These are phyloP conservation scores for Sambucus nigra DNA, from an alignment of 129 eudicot genomes.

Conservation along the genomic window DNA sequence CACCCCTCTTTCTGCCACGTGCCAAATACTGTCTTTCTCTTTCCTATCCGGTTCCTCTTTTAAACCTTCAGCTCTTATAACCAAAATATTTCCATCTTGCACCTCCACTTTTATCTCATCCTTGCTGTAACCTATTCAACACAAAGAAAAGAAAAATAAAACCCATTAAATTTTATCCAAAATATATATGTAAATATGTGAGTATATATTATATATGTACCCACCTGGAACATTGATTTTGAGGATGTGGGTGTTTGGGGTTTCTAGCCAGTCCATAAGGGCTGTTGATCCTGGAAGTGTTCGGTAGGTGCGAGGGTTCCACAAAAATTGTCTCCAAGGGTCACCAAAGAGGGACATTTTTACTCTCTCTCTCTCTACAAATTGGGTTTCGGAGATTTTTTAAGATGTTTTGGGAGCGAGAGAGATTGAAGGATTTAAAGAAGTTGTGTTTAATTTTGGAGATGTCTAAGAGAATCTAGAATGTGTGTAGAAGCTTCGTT, in stretches of 20 bases:
- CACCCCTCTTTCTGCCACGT: constrained; percentile 60
- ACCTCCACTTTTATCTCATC: constrained; percentile 80
- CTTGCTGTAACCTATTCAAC: constrained; percentile 52
- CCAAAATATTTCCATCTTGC: constrained; percentile 70
- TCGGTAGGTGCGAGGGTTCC: constrained; percentile 38
- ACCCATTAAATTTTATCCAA: not conserved
- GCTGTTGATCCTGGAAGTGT: constrained; percentile 35
- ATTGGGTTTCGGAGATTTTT: not conserved
- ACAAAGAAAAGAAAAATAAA: too few species aligned
- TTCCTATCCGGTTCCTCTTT: constrained; percentile 31
- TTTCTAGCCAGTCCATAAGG: constrained; percentile 81
- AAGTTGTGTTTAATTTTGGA: not conserved
- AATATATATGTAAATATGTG: not conserved
- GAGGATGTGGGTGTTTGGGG: constrained; percentile 65
- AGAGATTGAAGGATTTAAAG: not conserved
- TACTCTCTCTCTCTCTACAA: not conserved
- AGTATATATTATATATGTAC: not conserved
- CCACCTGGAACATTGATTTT: constrained; percentile 85
- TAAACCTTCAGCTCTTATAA: constrained; percentile 45
- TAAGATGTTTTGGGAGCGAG: too few species aligned
- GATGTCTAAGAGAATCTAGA: not conserved
- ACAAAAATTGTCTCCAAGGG: constrained; percentile 54
- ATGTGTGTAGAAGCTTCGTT: not conserved
- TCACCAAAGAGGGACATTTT: constrained; percentile 53
- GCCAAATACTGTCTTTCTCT: constrained; percentile 69